These are phyloP conservation scores for Penicillium chermesinum DNA, from an alignment of 495 filamentous ascomycete genomes.

Conservation along the genomic window DNA sequence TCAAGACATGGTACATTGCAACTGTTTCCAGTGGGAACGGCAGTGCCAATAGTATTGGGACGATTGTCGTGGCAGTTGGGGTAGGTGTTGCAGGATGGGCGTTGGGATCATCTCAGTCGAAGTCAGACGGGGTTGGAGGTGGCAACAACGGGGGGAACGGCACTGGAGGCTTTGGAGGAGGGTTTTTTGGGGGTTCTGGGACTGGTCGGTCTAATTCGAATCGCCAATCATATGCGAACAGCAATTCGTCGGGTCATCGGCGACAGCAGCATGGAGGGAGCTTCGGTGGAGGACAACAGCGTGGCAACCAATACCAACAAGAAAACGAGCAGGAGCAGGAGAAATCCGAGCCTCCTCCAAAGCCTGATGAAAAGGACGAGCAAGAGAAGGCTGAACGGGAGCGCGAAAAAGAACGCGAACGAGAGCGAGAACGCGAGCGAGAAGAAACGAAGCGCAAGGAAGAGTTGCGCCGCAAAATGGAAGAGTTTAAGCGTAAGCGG, in stretches of 20 bases:
- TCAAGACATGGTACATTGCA: slow-evolving; percentile 62
- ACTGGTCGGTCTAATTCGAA: slow-evolving; percentile 16
- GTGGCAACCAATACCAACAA: slow-evolving; percentile 34
- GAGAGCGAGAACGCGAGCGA: slow-evolving; percentile 62
- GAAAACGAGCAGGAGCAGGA: slow-evolving; percentile 34
- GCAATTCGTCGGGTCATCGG: slow-evolving; percentile 8
- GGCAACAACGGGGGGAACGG: slow-evolving; percentile 20
- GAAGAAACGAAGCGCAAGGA: slow-evolving; percentile 59
- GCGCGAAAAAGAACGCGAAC: slow-evolving; percentile 1
- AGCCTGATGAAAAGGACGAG: neutral
- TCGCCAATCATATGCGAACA: slow-evolving; percentile 13
- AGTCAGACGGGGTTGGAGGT: slow-evolving; percentile 12
- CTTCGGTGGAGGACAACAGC: slow-evolving; percentile 24
- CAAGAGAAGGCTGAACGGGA: neutral
- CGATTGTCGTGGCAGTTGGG: slow-evolving; percentile 55
- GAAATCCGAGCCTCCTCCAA: slow-evolving; percentile 22
- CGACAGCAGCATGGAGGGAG: slow-evolving; percentile 22
- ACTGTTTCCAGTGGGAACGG: slow-evolving; percentile 32
- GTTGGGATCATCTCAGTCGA: slow-evolving; percentile 60
- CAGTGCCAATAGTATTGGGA: slow-evolving; percentile 55
- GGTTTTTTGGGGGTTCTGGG: slow-evolving; percentile 18
- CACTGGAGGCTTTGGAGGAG: slow-evolving; percentile 15
- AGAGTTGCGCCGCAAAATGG: slow-evolving; percentile 52
- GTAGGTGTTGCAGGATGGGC: slow-evolving; percentile 76
- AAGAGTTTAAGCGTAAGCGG: slow-evolving; percentile 52